phyloP scores from a whole-genome alignment of 495 filamentous ascomycete genomes.

The Schizothecium vesticola region DNA sequence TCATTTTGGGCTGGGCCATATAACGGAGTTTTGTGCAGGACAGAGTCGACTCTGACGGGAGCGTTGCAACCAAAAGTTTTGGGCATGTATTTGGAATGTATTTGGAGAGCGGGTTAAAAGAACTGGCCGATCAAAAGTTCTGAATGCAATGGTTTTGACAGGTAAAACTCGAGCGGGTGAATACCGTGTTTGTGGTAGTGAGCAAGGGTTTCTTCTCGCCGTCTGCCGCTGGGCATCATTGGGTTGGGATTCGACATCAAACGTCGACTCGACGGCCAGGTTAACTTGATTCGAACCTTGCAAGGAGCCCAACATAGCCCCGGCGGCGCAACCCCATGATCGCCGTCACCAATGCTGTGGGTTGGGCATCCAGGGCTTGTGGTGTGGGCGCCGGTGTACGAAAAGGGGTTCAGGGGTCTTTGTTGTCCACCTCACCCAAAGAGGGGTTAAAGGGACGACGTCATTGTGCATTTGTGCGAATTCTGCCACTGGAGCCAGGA shows the following conservation, averaged over 20 bases:
- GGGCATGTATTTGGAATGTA: conserved; percentile 15
- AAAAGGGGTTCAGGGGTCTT: background rate
- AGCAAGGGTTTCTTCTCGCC: no score
- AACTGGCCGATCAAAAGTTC: background rate
- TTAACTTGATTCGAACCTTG: no score
- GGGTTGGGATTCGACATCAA: background rate
- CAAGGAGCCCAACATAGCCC: background rate
- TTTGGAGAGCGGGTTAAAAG: conserved; percentile 4
- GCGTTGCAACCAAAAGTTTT: conserved; percentile 15
- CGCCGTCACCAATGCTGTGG: background rate
- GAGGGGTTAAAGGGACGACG: conserved; percentile 1
- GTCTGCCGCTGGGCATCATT: background rate
- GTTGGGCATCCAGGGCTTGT: background rate
- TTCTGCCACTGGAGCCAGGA: background rate
- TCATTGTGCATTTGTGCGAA: conserved; percentile 3
- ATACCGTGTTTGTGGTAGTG: no score
- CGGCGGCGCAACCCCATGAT: background rate
- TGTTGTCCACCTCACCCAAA: background rate
- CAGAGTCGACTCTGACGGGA: conserved; percentile 9
- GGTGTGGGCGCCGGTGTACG: background rate
- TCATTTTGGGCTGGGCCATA: conserved; percentile 15
- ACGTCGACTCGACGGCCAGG: background rate
- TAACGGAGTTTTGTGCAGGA: conserved; percentile 24
- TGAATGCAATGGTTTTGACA: background rate
- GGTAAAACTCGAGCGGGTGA: background rate